Conservation (phyloP, 2,329 filamentous ascomycete species). For the Penicillium paneum region DNA sequence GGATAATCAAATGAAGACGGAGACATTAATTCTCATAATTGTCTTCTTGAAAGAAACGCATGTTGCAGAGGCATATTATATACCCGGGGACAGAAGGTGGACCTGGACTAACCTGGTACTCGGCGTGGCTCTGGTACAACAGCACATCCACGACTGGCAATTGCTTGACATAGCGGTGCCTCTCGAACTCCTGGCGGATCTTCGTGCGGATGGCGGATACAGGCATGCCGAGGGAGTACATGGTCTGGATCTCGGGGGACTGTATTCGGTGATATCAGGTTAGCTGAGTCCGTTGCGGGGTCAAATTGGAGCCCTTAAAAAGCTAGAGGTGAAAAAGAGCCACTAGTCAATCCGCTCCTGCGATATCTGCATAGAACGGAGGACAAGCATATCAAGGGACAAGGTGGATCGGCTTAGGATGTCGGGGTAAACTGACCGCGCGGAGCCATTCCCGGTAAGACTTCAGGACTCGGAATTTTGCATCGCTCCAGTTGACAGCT, state of each 20-base stretch:
- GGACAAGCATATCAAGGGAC: neutral
- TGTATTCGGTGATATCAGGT: constrained; percentile 40
- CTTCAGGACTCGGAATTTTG: constrained; percentile 78
- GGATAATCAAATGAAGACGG: neutral
- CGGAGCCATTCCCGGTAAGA: constrained; percentile 95
- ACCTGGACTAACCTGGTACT: constrained; percentile 72
- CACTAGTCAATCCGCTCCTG: neutral
- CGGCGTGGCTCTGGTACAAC: constrained; percentile 83
- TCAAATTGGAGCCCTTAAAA: neutral
- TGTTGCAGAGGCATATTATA: neutral
- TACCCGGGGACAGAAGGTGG: neutral
- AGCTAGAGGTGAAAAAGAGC: neutral
- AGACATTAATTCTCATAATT: neutral
- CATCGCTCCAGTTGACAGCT: constrained; percentile 89
- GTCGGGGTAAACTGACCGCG: constrained; percentile 65
- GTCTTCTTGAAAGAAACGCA: neutral
- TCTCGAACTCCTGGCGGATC: constrained; percentile 94
- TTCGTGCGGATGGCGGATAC: constrained; percentile 85
- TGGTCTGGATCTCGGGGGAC: constrained; percentile 94
- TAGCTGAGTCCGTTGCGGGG: constrained; percentile 1
- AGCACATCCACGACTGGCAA: constrained; percentile 83
- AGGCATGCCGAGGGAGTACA: constrained; percentile 91
- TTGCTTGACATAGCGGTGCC: constrained; percentile 89
- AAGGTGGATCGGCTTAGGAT: constrained; percentile 6
- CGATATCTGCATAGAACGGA: neutral